Evolutionary conservation across 1,284 basidiomycete species (phyloP).

Genomic region (Lignosus rhinocerotis): DNA sequence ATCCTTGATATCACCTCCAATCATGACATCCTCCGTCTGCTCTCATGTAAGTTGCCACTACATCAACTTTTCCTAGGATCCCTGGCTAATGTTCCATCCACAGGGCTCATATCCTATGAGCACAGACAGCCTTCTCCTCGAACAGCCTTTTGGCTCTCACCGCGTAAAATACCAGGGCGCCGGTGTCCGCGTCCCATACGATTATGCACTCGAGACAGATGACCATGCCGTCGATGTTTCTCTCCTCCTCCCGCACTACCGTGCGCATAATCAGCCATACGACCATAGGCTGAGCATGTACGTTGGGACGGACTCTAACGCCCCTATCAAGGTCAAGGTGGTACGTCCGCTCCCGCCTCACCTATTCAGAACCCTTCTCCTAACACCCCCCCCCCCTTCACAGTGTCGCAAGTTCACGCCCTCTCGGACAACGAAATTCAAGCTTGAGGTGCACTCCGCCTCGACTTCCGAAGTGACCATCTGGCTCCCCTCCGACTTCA

Average conservation of each 20-base stretch:
- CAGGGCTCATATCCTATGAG: conserved; percentile 30
- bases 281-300: conserved; percentile 71
- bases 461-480: conserved; percentile 63
- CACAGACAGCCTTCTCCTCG: conserved; percentile 33
- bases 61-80: background rate
- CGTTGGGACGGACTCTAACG: conserved; percentile 48
- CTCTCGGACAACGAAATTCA: conserved; percentile 52
- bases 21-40: conserved; percentile 21
- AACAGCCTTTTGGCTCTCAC: conserved; percentile 31
- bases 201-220: conserved; percentile 57
- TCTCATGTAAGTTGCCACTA: conserved; percentile 21
- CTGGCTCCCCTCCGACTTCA: conserved; percentile 78
- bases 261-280: conserved; percentile 67
- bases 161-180: conserved; percentile 34
- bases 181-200: conserved; percentile 43
- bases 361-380: background rate
- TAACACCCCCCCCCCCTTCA: background rate
- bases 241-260: conserved; percentile 72
- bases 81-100: background rate
- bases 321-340: conserved; percentile 64
- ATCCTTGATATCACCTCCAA: conserved; percentile 3
- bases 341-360: conserved; percentile 36
- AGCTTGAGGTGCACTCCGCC: conserved; percentile 58
- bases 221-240: conserved; percentile 58
- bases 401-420: conserved; percentile 68